Evolutionary conservation across 768 basidiomycete genomes (phyloP).

Genomic region (Mycena capillaripes): DNA sequence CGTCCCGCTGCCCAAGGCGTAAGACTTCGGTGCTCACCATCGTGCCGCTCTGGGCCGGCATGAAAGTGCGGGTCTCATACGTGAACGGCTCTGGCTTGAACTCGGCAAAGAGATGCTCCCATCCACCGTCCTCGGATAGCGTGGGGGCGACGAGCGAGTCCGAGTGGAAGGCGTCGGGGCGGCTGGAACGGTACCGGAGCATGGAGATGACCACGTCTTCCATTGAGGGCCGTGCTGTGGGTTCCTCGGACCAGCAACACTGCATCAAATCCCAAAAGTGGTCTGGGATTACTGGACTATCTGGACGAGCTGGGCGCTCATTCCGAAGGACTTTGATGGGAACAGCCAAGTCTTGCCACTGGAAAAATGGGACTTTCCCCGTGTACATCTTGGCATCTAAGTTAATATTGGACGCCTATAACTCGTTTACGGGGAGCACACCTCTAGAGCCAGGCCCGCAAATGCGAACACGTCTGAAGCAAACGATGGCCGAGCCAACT

Average conservation of each 20-base stretch:
- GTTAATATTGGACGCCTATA: neutral
- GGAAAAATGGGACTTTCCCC: neutral
- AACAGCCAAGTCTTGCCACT: neutral
- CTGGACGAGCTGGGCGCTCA: neutral
- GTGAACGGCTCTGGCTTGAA: conserved; percentile 25
- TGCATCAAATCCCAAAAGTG: neutral
- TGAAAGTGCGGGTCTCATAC: conserved; percentile 6
- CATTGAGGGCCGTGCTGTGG: neutral
- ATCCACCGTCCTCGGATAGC: too few relatives aligned
- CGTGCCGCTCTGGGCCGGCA: conserved; percentile 28
- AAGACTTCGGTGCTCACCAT: conserved; percentile 48
- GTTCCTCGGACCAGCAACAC: neutral
- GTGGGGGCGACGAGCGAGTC: too few relatives aligned
- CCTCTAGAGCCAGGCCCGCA: neutral
- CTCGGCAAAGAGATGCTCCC: conserved; percentile 9
- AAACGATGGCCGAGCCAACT: neutral
- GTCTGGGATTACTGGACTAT: neutral
- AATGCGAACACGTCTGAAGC: neutral
- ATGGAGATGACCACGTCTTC: neutral
- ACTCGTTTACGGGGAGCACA: neutral
- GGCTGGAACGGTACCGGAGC: too few relatives aligned
- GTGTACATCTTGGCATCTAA: neutral
- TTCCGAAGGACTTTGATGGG: neutral
- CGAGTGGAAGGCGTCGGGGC: conserved; percentile 53
- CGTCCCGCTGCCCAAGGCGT: conserved; percentile 54